Evolutionary conservation across 305 asterid genomes (phyloP).

Genomic region (Petunia hybrid): DNA sequence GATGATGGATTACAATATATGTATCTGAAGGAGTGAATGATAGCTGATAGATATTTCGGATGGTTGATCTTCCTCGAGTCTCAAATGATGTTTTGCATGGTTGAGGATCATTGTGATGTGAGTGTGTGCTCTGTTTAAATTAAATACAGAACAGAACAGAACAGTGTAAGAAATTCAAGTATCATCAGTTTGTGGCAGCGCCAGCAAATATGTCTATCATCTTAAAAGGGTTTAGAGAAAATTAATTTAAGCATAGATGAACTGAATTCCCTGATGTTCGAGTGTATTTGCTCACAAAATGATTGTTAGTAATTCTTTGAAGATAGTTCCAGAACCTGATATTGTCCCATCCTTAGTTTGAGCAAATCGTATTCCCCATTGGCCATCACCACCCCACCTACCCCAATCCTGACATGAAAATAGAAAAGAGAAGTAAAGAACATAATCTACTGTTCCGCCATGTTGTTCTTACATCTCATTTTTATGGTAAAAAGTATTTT

Average conservation of each 20-base stretch:
- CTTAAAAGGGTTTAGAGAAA: neutral
- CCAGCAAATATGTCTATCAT: neutral
- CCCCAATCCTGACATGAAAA: too few species aligned
- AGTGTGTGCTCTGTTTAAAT: neutral
- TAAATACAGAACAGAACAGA: neutral
- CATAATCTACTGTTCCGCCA: neutral
- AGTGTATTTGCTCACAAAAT: neutral
- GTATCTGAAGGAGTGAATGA: neutral
- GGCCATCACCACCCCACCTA: too few species aligned
- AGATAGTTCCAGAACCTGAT: too few species aligned
- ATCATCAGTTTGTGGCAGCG: neutral
- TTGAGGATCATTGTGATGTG: neutral
- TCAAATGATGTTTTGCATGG: neutral
- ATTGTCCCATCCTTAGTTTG: too few species aligned
- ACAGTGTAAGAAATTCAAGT: neutral
- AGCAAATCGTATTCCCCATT: too few species aligned
- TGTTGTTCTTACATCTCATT: neutral
- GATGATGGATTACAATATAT: neutral
- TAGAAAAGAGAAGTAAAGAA: neutral
- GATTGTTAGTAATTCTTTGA: neutral
- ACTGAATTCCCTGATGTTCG: neutral
- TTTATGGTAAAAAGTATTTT: too few species aligned
- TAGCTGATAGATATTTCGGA: neutral
- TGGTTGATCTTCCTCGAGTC: neutral
- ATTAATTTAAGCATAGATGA: neutral